These are phyloP conservation scores for Globisporangium iwayamae DNA, from an alignment of 352 stramenopile genomes.

Conservation along the genomic window DNA sequence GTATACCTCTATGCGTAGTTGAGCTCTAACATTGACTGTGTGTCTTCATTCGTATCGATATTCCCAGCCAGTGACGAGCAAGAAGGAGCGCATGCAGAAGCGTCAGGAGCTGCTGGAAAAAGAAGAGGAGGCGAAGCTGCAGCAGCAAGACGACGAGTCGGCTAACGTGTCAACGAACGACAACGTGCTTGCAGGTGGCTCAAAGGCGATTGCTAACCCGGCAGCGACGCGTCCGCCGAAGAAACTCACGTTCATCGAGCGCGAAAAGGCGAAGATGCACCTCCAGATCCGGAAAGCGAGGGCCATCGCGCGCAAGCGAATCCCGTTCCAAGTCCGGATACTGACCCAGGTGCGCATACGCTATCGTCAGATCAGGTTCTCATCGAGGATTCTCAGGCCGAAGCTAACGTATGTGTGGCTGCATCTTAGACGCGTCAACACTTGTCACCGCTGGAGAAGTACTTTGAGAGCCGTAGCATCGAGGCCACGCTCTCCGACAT, in stretches of 20 bases:
- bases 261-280: slow-evolving; percentile 54
- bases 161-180: background rate
- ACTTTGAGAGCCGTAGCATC: slow-evolving; percentile 47
- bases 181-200: background rate
- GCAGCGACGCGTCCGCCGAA: background rate
- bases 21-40: background rate
- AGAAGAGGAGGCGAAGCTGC: slow-evolving; percentile 37
- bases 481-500: slow-evolving; percentile 60
- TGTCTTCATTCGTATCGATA: background rate
- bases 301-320: slow-evolving; percentile 51
- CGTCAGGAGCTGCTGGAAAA: slow-evolving; percentile 55
- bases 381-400: too few species aligned
- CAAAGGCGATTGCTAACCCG: background rate
- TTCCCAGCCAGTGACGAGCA: slow-evolving; percentile 27
- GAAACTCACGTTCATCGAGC: slow-evolving; percentile 42
- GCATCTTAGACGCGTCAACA: slow-evolving; percentile 33
- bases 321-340: slow-evolving; percentile 65
- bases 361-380: too few species aligned
- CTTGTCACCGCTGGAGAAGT: slow-evolving; percentile 56
- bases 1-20: background rate
- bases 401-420: background rate
- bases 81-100: slow-evolving; percentile 49
- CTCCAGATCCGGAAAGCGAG: slow-evolving; percentile 48
- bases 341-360: slow-evolving; percentile 33
- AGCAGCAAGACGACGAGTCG: slow-evolving; percentile 6